Base-by-base conservation (phyloP, 371 early-diverging fungal genomes). In the Lichtheimia ornata region DNA sequence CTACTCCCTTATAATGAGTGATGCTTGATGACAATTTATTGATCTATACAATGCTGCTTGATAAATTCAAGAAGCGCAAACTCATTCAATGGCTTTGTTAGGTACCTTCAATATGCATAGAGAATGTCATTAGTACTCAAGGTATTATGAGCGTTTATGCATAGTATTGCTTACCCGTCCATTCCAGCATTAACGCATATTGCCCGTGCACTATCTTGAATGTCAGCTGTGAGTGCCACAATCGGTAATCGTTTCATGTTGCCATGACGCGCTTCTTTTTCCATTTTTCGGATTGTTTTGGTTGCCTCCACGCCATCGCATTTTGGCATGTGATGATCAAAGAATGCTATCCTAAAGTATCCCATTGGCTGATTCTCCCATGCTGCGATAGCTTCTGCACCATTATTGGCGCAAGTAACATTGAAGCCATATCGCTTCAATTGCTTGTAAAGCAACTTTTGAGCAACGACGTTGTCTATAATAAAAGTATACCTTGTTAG, bases 321-420 rank as follows among this genome's bases (percentile, higher is more conserved):
- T 59, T 74, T 71, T 28, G 79, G 79, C 79, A 79, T 79, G 58
- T 79, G 79, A 58, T 79, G 76, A 60, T 79, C 79, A 63, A 79
- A 77, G 30, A 77, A 75, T 1, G 64, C 78, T 71, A 77, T 72
- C 12, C 50, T 56, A 50, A 74, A 77, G 53, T 70, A 72, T 0
- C 69, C 64, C 2, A 47, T 50, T 1, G 76, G 74, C 25, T 72
- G 70, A 22, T 44, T 62, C 1, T 17, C 50, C 79, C 79, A 79
- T n/a, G 65, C 59, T 35, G 68, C 66, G 1, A 79, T 55, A 1
- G 79, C 79, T 50, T 79, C 79, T 22, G 67, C 60, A 17, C 79
- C 79, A 41, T 79, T 79, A 41, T 76, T 79, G 5, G 79, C 79
- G 28, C 74, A 79, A 25, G 72, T 71, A 0, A 79, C 76, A 49